These are phyloP conservation scores for Exsudoporus floridanus DNA, from an alignment of 1,284 basidiomycete species.

Conservation along the genomic window DNA sequence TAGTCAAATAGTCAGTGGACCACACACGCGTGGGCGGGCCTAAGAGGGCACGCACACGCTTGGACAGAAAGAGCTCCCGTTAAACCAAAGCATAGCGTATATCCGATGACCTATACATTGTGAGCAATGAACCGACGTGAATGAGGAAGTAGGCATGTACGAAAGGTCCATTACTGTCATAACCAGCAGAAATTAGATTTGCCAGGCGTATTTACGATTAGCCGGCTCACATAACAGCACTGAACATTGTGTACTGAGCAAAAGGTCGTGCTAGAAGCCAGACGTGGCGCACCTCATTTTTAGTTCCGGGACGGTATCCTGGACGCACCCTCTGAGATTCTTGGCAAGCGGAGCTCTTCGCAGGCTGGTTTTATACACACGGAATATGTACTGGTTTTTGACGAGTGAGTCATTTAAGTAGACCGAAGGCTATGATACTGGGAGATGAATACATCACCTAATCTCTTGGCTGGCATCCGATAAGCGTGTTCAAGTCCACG, in stretches of 20 bases:
- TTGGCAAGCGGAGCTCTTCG: neutral
- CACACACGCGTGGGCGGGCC: too few relatives aligned
- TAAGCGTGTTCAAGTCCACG: too few relatives aligned
- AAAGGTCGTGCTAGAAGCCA: neutral
- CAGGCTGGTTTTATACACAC: neutral
- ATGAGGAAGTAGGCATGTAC: neutral
- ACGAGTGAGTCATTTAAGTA: neutral
- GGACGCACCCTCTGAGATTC: neutral
- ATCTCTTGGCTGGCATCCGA: neutral
- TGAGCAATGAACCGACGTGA: neutral
- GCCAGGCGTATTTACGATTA: neutral
- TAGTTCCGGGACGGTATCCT: neutral
- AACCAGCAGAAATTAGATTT: too few relatives aligned
- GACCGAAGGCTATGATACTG: too few relatives aligned
- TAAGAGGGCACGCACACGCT: neutral
- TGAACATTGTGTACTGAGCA: neutral
- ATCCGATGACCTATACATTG: neutral
- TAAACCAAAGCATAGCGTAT: neutral
- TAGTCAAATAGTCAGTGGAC: neutral
- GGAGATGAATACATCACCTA: too few relatives aligned
- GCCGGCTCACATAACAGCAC: neutral
- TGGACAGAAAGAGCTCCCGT: neutral
- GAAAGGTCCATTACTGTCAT: neutral
- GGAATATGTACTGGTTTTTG: neutral
- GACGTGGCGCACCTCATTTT: conserved; percentile 5